Percentiles rank a stretch among this genome's conserved stretches.
Conservation (phyloP, 2,329 filamentous ascomycete species). For the Rutstroemia sp. region DNA sequence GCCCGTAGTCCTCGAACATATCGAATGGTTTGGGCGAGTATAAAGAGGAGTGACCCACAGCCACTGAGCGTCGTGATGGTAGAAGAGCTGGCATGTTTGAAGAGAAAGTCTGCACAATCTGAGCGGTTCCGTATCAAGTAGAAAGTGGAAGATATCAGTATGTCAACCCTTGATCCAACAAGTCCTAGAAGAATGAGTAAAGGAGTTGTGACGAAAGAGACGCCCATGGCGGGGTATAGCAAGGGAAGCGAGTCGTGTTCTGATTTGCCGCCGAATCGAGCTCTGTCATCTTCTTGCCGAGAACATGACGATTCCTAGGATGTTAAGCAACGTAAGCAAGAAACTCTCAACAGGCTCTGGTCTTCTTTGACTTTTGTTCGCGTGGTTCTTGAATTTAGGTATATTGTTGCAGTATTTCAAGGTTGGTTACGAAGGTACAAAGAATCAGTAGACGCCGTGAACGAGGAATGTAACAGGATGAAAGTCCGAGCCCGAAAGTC, state of each 20-base stretch:
- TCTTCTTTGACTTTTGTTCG: no score
- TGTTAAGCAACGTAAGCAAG: no score
- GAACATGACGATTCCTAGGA: no score
- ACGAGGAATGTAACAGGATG: background rate
- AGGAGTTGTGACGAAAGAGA: background rate
- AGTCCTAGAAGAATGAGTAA: background rate
- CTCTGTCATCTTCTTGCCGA: no score
- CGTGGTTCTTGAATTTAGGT: no score
- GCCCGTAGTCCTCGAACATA: slow-evolving; percentile 15
- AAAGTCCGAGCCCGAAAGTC: background rate
- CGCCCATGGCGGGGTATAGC: background rate
- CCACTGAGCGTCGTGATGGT: slow-evolving; percentile 10
- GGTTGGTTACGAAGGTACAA: background rate
- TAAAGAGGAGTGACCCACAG: slow-evolving; percentile 5
- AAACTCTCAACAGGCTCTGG: no score
- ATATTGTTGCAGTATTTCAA: background rate
- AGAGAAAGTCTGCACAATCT: background rate
- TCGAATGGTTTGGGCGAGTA: slow-evolving; percentile 16
- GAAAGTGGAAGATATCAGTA: background rate
- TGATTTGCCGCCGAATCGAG: no score
- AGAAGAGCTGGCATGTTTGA: slow-evolving; percentile 8
- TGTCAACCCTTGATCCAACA: background rate
- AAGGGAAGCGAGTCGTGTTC: background rate
- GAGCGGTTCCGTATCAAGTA: background rate
- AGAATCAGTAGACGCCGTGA: background rate